These are phyloP conservation scores for Nelumbo lutea DNA, from an alignment of 164 flowering plant genomes.

Conservation along the genomic window DNA sequence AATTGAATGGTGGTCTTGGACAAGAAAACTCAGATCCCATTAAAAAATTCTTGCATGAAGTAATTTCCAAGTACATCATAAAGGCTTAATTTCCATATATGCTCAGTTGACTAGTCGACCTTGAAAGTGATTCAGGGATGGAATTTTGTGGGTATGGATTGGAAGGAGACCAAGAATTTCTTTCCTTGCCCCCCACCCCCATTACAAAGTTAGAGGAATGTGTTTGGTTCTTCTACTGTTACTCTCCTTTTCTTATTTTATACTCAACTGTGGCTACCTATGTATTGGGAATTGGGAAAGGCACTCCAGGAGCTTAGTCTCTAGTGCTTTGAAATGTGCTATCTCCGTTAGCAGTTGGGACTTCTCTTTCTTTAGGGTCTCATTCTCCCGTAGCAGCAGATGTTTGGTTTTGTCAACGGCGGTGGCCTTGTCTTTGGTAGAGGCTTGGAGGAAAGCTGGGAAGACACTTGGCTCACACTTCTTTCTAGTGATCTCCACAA, in stretches of 20 bases:
- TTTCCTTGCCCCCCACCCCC: not conserved
- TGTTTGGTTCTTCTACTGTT: not conserved
- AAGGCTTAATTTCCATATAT: too few species aligned
- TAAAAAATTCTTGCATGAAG: too few species aligned
- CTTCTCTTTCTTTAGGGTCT: conserved; percentile 36
- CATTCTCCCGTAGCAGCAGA: conserved; percentile 41
- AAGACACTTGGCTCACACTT: conserved; percentile 46
- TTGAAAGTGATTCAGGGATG: too few species aligned
- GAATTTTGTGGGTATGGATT: not conserved
- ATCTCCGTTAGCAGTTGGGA: conserved; percentile 42
- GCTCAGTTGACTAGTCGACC: too few species aligned
- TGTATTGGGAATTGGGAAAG: conserved; percentile 26
- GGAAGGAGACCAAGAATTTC: not conserved
- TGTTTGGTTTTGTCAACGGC: not conserved
- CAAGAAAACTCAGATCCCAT: too few species aligned
- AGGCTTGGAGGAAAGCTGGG: conserved; percentile 41
- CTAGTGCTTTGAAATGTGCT: conserved; percentile 37
- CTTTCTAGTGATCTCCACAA: conserved; percentile 42
- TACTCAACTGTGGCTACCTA: conserved; percentile 17
- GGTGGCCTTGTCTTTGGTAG: not conserved
- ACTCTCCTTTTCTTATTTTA: conserved; percentile 5
- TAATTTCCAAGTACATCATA: too few species aligned
- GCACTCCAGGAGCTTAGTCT: conserved; percentile 37
- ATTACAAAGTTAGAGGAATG: not conserved
- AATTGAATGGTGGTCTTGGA: too few species aligned